A percentile compares a stretch with the other conserved stretches of the same genome.
These are phyloP conservation scores for Quercus cerris DNA, from an alignment of 306 rosid genomes.

Conservation along the genomic window DNA sequence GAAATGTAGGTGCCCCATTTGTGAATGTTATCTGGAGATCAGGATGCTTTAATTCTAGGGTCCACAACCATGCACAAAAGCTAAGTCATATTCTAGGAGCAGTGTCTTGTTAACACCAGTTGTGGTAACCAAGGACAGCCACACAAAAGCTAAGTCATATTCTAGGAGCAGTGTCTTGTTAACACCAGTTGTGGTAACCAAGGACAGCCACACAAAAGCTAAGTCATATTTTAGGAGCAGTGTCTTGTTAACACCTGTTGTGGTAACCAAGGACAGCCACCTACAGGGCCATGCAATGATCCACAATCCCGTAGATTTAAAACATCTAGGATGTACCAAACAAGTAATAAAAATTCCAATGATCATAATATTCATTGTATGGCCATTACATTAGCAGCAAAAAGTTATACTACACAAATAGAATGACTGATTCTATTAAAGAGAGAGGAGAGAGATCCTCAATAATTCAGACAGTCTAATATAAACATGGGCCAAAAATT, in stretches of 20 bases:
- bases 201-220: background rate
- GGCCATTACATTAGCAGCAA: background rate
- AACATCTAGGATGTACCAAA: slow-evolving; percentile 19
- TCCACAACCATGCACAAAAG: background rate
- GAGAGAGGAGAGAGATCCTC: background rate
- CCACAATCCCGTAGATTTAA: background rate
- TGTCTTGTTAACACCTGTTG: background rate
- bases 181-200: background rate
- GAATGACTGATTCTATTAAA: background rate
- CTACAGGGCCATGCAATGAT: background rate
- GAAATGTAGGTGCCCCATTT: background rate
- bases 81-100: background rate
- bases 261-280: background rate
- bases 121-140: background rate
- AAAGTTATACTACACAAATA: background rate
- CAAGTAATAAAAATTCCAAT: slow-evolving; percentile 1
- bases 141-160: background rate
- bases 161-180: background rate
- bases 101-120: background rate
- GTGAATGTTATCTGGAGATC: background rate
- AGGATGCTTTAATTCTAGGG: background rate
- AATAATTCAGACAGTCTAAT: background rate
- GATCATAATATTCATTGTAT: slow-evolving; percentile 1
- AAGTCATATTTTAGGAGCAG: background rate
- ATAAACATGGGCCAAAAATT: background rate